These are phyloP conservation scores for Kodamaea neixiangensis DNA, from an alignment of 805 yeast species.

Conservation along the genomic window DNA sequence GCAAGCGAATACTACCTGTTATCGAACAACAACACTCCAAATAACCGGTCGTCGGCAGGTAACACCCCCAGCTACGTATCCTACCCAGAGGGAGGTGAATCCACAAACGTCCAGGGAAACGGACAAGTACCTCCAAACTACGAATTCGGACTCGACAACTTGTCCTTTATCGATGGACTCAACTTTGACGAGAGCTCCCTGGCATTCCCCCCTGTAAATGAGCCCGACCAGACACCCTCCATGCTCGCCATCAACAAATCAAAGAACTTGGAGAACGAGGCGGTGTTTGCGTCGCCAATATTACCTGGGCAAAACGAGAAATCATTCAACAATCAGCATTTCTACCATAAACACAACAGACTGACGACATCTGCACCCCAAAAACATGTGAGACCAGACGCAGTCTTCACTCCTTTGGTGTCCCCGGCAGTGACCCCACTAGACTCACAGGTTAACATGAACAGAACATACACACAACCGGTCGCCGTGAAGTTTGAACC, in stretches of 20 bases:
- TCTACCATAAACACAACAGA: slow-evolving; percentile 31
- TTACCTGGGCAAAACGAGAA: slow-evolving; percentile 44
- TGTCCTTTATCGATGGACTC: slow-evolving; percentile 23
- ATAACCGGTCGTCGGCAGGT: slow-evolving; percentile 5
- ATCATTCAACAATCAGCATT: slow-evolving; percentile 44
- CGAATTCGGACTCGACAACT: slow-evolving; percentile 27
- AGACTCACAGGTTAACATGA: slow-evolving; percentile 36
- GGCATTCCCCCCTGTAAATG: slow-evolving; percentile 29
- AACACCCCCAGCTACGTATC: slow-evolving; percentile 4
- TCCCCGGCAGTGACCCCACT: slow-evolving; percentile 76
- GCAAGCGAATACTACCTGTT: slow-evolving; percentile 8
- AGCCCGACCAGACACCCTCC: slow-evolving; percentile 26
- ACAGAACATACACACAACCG: slow-evolving; percentile 18
- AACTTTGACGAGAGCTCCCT: slow-evolving; percentile 19
- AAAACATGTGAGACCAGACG: slow-evolving; percentile 52
- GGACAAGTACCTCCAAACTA: slow-evolving; percentile 10
- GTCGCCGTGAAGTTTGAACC: slow-evolving; percentile 45
- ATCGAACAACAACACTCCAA: slow-evolving; percentile 11
- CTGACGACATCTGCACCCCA: slow-evolving; percentile 16
- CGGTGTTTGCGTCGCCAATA: slow-evolving; percentile 33
- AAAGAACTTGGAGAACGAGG: slow-evolving; percentile 6
- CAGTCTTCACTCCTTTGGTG: slow-evolving; percentile 71
- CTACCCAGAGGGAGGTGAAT: background rate
- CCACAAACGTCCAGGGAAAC: background rate
- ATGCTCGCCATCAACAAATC: slow-evolving; percentile 22